Evolutionary conservation across 1,284 basidiomycete species (phyloP), one percentile per base, ranked within the genome.

Genomic region (Acaromyces ingoldii): DNA sequence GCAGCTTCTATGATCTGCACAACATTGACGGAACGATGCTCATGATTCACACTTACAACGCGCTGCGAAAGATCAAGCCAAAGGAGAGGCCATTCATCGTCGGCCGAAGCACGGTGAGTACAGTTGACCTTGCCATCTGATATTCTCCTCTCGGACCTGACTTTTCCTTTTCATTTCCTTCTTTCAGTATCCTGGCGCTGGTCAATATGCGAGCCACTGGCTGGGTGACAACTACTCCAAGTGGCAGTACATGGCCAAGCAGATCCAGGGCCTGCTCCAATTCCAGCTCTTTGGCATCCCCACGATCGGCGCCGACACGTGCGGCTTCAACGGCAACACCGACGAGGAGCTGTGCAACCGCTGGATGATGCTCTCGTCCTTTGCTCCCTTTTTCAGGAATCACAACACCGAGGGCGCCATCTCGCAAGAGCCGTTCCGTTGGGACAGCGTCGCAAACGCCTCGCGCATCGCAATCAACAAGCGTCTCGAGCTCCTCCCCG

Each of bases 241-340:
- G 53, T 87, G 85, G 84, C 72, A 81, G 43, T 85, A 84, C 76
- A 78, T 84, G 78, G 76, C 80, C 39, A 72, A 80, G 60, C 81
- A 76, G 37, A 82, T 84, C 60, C 81, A 85, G 72, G 86, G 85
- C 5, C 77, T 85, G 34, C 77, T 88, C 10, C 85, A 87, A 69
- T 87, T 87, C 80, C 85, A 86, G 75, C 77, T 87, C 41, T 68
- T 65, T 30, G 64, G 64, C 4, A 65, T 68, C 29, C 51, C 58
- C 19, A 43, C 65, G 29, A 54, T 63, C 17, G 66, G 66, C 1
- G 54, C 64, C 4, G 66, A 68, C 31, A 54, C 53, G 0, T 63
- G 62, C 31, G 66, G 63, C 6, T 67, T 67, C 43, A 60, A 54
- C 29, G n/a, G 79, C 0, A 88, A 89, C 73, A 84, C 84, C 0